Base-by-base conservation (phyloP, 169 alveolate species). In the Plasmodium sp. region DNA sequence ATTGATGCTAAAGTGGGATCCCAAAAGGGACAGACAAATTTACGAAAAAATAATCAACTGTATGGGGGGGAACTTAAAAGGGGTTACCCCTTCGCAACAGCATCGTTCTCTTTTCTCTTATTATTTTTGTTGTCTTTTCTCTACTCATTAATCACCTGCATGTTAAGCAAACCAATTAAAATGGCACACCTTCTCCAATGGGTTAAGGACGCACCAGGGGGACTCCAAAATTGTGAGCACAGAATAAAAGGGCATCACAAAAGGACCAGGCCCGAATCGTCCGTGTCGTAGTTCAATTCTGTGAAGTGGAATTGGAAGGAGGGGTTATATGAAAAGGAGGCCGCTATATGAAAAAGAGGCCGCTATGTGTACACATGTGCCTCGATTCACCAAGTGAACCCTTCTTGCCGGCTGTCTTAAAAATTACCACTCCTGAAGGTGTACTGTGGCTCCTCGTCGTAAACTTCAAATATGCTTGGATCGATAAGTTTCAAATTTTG, bases 381-480 rank as follows among this genome's bases (percentile, higher is more conserved):
- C 77, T 5, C 16, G 33, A 34, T 80, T 41, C 84, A 80, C 34
- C 33, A n/a, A 31, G 84, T 43, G 34, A 43, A 80, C n/a, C 27
- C 56, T 43, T 14, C 71, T 31, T 18, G 27, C 33, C 18, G 12
- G n/a, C 45, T 39, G 5, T 80, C 74, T 74, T n/a, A 51, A 56
- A 31, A 31, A 14, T 73, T 85, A 85, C 93, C 84, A 27, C 79
- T 75, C 81, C 67, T 73, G 81, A 74, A 74, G 43, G 81, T 48
- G 62, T 85, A 85, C 43, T 74, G 85, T 5, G 93, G 93, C 79
- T 85, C 93, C 62, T 85, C 84, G 48, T 85, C 81, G 39, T 85
- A 85, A 12, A 85, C 72, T 51, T 85, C 93, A 85, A 85, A 85
- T 85, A 85, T 74, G 45, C 84, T 85, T 31, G 93, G 80, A 54